phyloP scores from a whole-genome alignment of 495 filamentous ascomycete genomes.

The Delitschia confertaspora region DNA sequence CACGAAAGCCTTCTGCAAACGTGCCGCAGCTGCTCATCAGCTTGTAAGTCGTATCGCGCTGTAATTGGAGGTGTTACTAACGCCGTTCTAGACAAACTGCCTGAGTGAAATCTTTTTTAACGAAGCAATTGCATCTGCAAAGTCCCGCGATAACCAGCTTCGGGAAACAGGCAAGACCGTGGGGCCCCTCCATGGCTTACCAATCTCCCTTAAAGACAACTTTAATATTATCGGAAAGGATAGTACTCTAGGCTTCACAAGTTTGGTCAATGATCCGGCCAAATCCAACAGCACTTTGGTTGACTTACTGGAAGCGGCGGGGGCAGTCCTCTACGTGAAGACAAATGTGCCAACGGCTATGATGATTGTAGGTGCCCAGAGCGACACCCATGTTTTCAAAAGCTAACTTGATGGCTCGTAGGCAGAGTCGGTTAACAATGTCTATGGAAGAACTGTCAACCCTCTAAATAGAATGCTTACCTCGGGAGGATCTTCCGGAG shows the following conservation, averaged over 20 bases:
- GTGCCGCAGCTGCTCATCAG: slow-evolving; percentile 29
- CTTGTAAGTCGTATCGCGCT: slow-evolving; percentile 24
- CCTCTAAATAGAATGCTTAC: slow-evolving; percentile 43
- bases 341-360: slow-evolving; percentile 37
- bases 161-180: slow-evolving; percentile 21
- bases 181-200: slow-evolving; percentile 28
- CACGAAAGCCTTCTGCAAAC: slow-evolving; percentile 26
- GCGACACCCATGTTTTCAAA: slow-evolving; percentile 11
- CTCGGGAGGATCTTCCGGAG: slow-evolving; percentile 42
- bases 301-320: slow-evolving; percentile 15
- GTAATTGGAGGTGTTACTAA: neutral
- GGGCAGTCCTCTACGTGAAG: slow-evolving; percentile 35
- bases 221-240: slow-evolving; percentile 28
- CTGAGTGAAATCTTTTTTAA: slow-evolving; percentile 40
- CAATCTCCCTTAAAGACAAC: slow-evolving; percentile 29
- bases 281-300: slow-evolving; percentile 25
- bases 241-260: slow-evolving; percentile 26
- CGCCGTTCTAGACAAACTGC: slow-evolving; percentile 25
- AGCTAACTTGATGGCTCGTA: neutral
- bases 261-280: slow-evolving; percentile 42
- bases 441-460: slow-evolving; percentile 45
- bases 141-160: slow-evolving; percentile 28
- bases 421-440: slow-evolving; percentile 41
- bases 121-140: slow-evolving; percentile 19
- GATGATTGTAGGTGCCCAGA: slow-evolving; percentile 22